A percentile compares a stretch with the other conserved stretches of the same genome.
Conservation (phyloP, 2,329 filamentous ascomycete genomes). For the Aspergillus spinulosporus region DNA sequence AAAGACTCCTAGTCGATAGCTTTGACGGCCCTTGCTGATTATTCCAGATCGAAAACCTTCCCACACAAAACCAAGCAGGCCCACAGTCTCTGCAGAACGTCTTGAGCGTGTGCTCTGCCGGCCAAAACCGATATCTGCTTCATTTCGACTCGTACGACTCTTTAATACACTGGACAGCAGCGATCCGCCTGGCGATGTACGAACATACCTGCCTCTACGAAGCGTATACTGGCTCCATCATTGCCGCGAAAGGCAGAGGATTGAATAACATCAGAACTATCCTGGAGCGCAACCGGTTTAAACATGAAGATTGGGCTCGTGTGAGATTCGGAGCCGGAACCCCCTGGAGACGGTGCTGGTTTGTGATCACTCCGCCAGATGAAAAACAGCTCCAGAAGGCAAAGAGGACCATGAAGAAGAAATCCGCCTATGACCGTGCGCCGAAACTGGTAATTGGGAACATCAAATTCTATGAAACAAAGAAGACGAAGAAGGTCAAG, state of each 20-base stretch:
- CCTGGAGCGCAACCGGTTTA: conserved; percentile 75
- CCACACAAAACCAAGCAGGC: conserved; percentile 68
- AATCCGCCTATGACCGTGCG: conserved; percentile 77
- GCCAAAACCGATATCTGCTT: conserved; percentile 89
- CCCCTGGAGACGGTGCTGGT: conserved; percentile 96
- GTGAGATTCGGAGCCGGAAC: conserved; percentile 95
- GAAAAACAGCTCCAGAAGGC: conserved; percentile 87
- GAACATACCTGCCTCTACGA: conserved; percentile 92
- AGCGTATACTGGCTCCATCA: conserved; percentile 91
- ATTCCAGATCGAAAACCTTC: conserved; percentile 78
- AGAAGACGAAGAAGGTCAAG: conserved; percentile 85
- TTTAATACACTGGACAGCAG: conserved; percentile 91
- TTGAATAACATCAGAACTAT: conserved; percentile 89
- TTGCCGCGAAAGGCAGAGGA: conserved; percentile 87
- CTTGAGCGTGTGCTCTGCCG: conserved; percentile 90
- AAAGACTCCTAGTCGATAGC: not conserved
- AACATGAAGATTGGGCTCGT: conserved; percentile 87
- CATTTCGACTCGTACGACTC: conserved; percentile 96
- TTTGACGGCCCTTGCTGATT: not conserved
- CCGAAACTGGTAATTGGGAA: conserved; percentile 74
- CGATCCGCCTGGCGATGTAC: conserved; percentile 89
- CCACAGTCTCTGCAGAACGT: conserved; percentile 90
- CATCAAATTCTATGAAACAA: conserved; percentile 93
- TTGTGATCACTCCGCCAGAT: conserved; percentile 86
- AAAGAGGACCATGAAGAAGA: conserved; percentile 79